These are phyloP conservation scores for Begonia loranthoides DNA, from an alignment of 306 rosid species.

Conservation along the genomic window DNA sequence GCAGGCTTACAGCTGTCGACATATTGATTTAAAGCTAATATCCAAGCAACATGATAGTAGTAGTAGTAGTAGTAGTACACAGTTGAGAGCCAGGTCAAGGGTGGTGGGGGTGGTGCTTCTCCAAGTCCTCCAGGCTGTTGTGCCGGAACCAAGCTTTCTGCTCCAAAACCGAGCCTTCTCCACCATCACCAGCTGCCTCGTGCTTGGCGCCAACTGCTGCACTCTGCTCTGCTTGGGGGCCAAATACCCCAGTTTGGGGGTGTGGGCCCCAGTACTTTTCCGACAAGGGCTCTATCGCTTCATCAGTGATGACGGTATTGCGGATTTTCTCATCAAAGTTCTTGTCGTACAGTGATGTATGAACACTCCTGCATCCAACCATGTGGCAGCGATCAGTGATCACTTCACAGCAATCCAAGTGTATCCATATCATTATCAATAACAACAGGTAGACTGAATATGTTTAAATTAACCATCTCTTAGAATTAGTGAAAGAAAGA, in stretches of 20 bases:
- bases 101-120: slow-evolving; percentile 47
- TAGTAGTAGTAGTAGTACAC: no score
- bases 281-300: slow-evolving; percentile 43
- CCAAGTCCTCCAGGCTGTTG: slow-evolving; percentile 73
- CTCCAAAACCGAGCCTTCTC: slow-evolving; percentile 34
- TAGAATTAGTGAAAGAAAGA: no score
- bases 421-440: no score
- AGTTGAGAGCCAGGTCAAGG: no score
- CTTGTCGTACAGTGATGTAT: slow-evolving; percentile 65
- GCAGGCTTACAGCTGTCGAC: no score
- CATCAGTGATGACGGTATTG: slow-evolving; percentile 42
- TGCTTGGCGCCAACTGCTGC: slow-evolving; percentile 8
- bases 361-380: slow-evolving; percentile 27
- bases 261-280: slow-evolving; percentile 80
- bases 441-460: no score
- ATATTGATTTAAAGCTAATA: no score
- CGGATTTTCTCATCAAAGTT: slow-evolving; percentile 52
- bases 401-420: no score
- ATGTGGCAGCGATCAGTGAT: no score
- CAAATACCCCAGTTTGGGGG: slow-evolving; percentile 91
- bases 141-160: slow-evolving; percentile 95
- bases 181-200: slow-evolving; percentile 14
- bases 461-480: no score
- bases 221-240: slow-evolving; percentile 29
- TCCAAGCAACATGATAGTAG: no score